These are phyloP conservation scores for Candida labiduridarum DNA, from an alignment of 1,139 yeast species.

Conservation along the genomic window DNA sequence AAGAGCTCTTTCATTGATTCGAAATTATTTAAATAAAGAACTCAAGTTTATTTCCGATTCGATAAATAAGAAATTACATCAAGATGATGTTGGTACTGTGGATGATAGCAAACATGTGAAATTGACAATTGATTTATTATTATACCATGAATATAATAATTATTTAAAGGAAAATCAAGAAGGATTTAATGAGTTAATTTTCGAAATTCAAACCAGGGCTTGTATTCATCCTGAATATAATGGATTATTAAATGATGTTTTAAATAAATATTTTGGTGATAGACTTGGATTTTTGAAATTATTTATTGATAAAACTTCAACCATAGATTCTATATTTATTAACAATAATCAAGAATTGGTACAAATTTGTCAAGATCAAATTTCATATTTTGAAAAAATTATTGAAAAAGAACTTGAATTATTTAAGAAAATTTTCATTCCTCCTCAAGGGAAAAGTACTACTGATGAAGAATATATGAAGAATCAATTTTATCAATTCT, in stretches of 20 bases:
- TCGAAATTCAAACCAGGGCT: conserved; percentile 54
- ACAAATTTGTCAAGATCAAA: conserved; percentile 59
- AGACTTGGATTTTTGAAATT: conserved; percentile 52
- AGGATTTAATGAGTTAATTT: conserved; percentile 38
- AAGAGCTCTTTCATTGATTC: conserved; percentile 73
- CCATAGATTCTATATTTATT: conserved; percentile 12
- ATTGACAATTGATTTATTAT: conserved; percentile 28
- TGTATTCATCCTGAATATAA: conserved; percentile 55
- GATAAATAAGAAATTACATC: conserved; percentile 45
- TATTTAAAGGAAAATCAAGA: conserved; percentile 29
- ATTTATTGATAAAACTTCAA: conserved; percentile 31
- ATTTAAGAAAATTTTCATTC: conserved; percentile 54
- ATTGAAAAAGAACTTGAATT: conserved; percentile 63
- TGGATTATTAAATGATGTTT: conserved; percentile 70
- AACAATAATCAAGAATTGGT: conserved; percentile 37
- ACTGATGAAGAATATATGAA: conserved; percentile 24
- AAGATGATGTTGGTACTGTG: conserved; percentile 25
- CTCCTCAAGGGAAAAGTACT: conserved; percentile 11
- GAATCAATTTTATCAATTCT: conserved; percentile 53
- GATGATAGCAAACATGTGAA: conserved; percentile 21
- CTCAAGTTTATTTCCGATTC: conserved; percentile 37
- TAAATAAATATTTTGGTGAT: conserved; percentile 59
- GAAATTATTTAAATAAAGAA: conserved; percentile 62
- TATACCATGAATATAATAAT: conserved; percentile 57
- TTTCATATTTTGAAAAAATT: conserved; percentile 58